These are phyloP conservation scores for Xylariaceae sp. DNA, from an alignment of 2,329 filamentous ascomycete genomes.

Conservation along the genomic window DNA sequence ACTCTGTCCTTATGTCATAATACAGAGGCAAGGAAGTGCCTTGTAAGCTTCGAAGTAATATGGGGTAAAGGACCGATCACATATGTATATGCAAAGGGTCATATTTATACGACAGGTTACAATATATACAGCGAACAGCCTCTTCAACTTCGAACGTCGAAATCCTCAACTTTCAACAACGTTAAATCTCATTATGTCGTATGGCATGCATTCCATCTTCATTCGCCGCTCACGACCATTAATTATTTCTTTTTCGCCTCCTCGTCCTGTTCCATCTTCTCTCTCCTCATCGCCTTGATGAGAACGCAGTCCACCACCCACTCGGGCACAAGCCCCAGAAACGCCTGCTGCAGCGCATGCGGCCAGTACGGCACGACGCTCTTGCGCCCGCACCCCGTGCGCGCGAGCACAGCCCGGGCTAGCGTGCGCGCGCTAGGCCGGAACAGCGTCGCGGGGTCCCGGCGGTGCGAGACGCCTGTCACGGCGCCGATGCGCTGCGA, in stretches of 20 bases:
- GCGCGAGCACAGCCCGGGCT: slow-evolving; percentile 27
- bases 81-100: no score
- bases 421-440: slow-evolving; percentile 27
- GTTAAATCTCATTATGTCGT: no score
- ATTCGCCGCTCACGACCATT: background rate
- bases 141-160: no score
- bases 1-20: no score
- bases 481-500: slow-evolving; percentile 30
- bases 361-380: slow-evolving; percentile 32
- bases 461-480: slow-evolving; percentile 21
- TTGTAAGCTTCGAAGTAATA: no score
- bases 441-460: slow-evolving; percentile 20
- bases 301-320: slow-evolving; percentile 11
- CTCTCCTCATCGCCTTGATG: slow-evolving; percentile 18
- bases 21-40: no score
- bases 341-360: slow-evolving; percentile 28
- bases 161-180: no score
- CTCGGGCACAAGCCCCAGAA: slow-evolving; percentile 9
- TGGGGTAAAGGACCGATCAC: no score
- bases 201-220: no score
- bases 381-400: slow-evolving; percentile 26
- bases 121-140: no score
- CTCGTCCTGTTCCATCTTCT: slow-evolving; percentile 13
- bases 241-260: slow-evolving; percentile 6
- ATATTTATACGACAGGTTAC: no score